phyloP scores from a whole-genome alignment of 176 grass and related monocot genomes.

The Bonia amplexicaulis region DNA sequence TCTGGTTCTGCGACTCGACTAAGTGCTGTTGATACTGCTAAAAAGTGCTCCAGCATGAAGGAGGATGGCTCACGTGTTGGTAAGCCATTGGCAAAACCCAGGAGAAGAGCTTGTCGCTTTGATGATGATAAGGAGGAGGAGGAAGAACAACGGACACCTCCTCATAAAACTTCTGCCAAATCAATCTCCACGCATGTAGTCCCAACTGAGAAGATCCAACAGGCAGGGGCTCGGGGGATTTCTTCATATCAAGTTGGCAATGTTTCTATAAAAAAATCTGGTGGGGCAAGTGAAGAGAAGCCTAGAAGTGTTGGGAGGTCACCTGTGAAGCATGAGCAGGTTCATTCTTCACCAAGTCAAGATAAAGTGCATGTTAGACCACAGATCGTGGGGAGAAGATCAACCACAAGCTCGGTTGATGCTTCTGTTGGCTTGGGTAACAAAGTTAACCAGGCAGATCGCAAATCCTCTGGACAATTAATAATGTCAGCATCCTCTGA shows the following conservation, averaged over 20 bases:
- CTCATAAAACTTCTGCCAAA: slow-evolving; percentile 59
- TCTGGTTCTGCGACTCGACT: slow-evolving; percentile 30
- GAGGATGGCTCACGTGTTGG: slow-evolving; percentile 25
- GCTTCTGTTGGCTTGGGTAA: slow-evolving; percentile 33
- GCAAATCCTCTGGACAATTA: slow-evolving; percentile 44
- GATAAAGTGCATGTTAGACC: slow-evolving; percentile 38
- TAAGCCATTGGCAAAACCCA: slow-evolving; percentile 40
- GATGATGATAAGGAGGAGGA: slow-evolving; percentile 44
- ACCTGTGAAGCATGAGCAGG: slow-evolving; percentile 41
- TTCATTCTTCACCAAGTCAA: slow-evolving; percentile 51
- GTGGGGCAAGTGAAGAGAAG: slow-evolving; percentile 49
- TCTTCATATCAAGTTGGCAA: slow-evolving; percentile 36
- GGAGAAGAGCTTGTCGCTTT: slow-evolving; percentile 57
- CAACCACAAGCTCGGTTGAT: slow-evolving; percentile 34
- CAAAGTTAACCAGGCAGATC: slow-evolving; percentile 38
- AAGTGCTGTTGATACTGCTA: slow-evolving; percentile 28
- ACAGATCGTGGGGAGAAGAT: slow-evolving; percentile 43
- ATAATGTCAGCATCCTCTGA: slow-evolving; percentile 39
- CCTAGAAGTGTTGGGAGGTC: slow-evolving; percentile 36
- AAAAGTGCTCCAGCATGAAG: slow-evolving; percentile 44
- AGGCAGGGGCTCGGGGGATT: slow-evolving; percentile 28
- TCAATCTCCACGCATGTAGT: slow-evolving; percentile 22
- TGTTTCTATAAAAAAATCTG: slow-evolving; percentile 40
- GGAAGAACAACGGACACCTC: slow-evolving; percentile 62
- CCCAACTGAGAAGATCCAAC: slow-evolving; percentile 41